A percentile compares a stretch with the other conserved stretches of the same genome.
phyloP scores from a whole-genome alignment of 257 asterid genomes.

The Solanum verrucosum region DNA sequence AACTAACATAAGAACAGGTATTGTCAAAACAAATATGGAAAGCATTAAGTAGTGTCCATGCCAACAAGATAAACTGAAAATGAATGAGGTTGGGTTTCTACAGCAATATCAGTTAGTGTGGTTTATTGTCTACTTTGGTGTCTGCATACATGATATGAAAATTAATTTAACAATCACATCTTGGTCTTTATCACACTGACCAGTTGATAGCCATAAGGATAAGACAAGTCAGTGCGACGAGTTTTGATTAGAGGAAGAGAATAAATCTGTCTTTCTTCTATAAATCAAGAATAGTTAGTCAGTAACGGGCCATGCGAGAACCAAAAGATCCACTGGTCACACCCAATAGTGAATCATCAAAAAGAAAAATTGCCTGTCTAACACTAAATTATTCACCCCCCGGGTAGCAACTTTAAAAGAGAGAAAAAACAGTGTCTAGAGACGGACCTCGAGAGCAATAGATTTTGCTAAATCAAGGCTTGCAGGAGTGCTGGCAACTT shows the following conservation, averaged over 20 bases:
- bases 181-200: not conserved
- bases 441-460: constrained; percentile 68
- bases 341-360: not conserved
- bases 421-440: not conserved
- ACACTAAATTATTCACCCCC: not conserved
- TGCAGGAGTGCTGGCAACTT: constrained; percentile 64
- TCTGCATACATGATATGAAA: not conserved
- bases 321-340: not conserved
- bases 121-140: not conserved
- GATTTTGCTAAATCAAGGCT: constrained; percentile 76
- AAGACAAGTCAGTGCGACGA: not conserved
- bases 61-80: not conserved
- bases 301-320: not conserved
- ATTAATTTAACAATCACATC: not conserved
- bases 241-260: not conserved
- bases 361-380: not conserved
- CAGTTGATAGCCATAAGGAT: not conserved
- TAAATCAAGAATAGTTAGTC: not conserved
- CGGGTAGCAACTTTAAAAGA: not conserved
- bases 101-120: not conserved
- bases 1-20: not conserved
- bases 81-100: not conserved
- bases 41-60: not conserved
- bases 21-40: not conserved
- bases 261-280: not conserved